Evolutionary conservation across 805 yeast species (phyloP).

Genomic region (Dipodascopsis tothii): DNA sequence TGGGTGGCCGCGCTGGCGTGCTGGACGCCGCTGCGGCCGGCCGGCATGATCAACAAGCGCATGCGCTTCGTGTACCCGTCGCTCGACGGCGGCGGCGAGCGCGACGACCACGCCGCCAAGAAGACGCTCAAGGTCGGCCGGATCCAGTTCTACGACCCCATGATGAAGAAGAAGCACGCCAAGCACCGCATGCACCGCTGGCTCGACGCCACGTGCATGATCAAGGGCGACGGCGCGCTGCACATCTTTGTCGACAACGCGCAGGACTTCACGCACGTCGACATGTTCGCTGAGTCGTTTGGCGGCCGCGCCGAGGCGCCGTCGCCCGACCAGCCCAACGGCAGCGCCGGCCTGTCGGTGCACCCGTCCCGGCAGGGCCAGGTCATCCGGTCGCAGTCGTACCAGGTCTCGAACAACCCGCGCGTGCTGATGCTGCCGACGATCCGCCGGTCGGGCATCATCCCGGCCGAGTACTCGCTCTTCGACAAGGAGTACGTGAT

Average conservation of each 20-base stretch:
- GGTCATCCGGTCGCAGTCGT: too few species aligned
- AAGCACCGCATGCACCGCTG: slow-evolving; percentile 5
- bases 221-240: slow-evolving; percentile 17
- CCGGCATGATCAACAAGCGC: slow-evolving; percentile 13
- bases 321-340: too few species aligned
- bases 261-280: background rate
- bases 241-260: slow-evolving; percentile 6
- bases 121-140: slow-evolving; percentile 13
- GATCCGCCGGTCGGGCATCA: slow-evolving; percentile 18
- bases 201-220: slow-evolving; percentile 15
- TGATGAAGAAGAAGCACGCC: background rate
- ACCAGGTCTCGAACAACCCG: background rate
- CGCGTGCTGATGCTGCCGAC: slow-evolving; percentile 12
- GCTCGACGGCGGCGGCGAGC: too few species aligned
- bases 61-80: slow-evolving; percentile 18
- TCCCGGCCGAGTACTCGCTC: slow-evolving; percentile 15
- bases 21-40: slow-evolving; percentile 20
- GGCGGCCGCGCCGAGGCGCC: too few species aligned
- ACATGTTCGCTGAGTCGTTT: too few species aligned
- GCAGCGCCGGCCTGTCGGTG: too few species aligned
- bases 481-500: background rate
- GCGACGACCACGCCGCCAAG: background rate
- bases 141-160: slow-evolving; percentile 19
- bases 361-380: too few species aligned
- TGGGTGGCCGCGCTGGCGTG: slow-evolving; percentile 19